Evolutionary conservation across 805 yeast species (phyloP), one percentile per base, ranked within the genome.

Genomic region (Hemisphaericaspora nanyangensis): DNA sequence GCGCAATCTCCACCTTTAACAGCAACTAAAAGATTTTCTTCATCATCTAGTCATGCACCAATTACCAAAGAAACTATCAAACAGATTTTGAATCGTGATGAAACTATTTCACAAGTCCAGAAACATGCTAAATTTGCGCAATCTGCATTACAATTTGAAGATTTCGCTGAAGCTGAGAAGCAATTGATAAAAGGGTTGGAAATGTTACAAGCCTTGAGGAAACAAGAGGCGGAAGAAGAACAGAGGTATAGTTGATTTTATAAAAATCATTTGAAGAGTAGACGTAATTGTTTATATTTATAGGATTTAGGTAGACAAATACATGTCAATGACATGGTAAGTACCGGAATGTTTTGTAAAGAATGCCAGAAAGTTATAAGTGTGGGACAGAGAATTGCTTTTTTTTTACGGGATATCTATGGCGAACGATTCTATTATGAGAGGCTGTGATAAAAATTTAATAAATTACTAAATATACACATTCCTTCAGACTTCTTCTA

Each of bases 71-170:
- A 62, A 8, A 70, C 75, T 32, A 64, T 83, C 12, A 51, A 60
- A n/a, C 52, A 64, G 13, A 74, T 83, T 40, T 57, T 84, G 52
- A 72, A 74, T 41, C 65, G 69, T 12, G 74, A 80, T 17, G 85
- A 77, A 38, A 63, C 70, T 33, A 78, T 83, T 16, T 54, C 77
- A 7, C 67, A 72, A 48, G 77, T 82, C 1, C 91, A 84, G 51
- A 82, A 79, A 49, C 74, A 72, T 43, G 85, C 90, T 24, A 82
- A 78, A 54, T 85, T 80, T 55, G 91, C 89, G 2, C 78, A 83
- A 6, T 80, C 88, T 40, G 93, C 95, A 0, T 66, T 85, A 54
- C 83, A 83, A 53, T 85, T 83, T 55, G 91, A 85, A 45, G 95
- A 85, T 50, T 61, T 76, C 26, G 70, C 56, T 3, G 85, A 91